These are phyloP conservation scores for Bipolaris cookei DNA, from an alignment of 2,329 filamentous ascomycete species.

Conservation along the genomic window DNA sequence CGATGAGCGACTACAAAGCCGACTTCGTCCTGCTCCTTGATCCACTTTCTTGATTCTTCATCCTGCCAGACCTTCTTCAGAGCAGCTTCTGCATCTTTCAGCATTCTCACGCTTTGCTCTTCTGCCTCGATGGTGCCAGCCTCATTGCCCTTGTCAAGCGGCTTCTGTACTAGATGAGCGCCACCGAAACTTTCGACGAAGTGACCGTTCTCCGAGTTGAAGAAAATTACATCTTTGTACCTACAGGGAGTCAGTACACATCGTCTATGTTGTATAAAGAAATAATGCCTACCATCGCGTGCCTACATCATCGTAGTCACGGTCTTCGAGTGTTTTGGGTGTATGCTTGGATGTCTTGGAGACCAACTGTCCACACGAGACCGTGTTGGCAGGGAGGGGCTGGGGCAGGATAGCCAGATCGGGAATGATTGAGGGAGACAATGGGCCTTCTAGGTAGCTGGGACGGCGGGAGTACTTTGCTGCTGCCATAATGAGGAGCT, in stretches of 20 bases:
- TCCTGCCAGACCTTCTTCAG: conserved; percentile 37
- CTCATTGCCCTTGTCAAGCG: conserved; percentile 33
- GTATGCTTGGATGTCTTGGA: conserved; percentile 39
- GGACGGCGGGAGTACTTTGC: conserved; percentile 39
- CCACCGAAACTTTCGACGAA: conserved; percentile 43
- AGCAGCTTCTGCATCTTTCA: conserved; percentile 39
- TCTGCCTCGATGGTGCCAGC: conserved; percentile 46
- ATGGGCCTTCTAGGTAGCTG: conserved; percentile 35
- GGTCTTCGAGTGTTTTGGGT: conserved; percentile 38
- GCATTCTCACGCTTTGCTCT: conserved; percentile 39
- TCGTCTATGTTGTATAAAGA: not conserved
- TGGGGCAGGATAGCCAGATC: conserved; percentile 41
- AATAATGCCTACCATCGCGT: conserved; percentile 34
- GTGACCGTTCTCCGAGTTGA: conserved; percentile 29
- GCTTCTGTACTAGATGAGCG: conserved; percentile 39
- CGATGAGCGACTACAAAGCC: conserved; percentile 43
- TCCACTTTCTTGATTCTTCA: conserved; percentile 35
- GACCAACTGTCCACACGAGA: conserved; percentile 44
- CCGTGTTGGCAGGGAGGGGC: conserved; percentile 33
- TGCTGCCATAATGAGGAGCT: conserved; percentile 29
- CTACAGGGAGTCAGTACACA: conserved; percentile 1
- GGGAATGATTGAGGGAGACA: conserved; percentile 42
- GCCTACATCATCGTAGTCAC: conserved; percentile 47
- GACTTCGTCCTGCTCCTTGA: conserved; percentile 37
- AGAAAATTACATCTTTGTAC: conserved; percentile 46